Evolutionary conservation across 805 yeast species (phyloP).

Genomic region (Ogataea angusta): DNA sequence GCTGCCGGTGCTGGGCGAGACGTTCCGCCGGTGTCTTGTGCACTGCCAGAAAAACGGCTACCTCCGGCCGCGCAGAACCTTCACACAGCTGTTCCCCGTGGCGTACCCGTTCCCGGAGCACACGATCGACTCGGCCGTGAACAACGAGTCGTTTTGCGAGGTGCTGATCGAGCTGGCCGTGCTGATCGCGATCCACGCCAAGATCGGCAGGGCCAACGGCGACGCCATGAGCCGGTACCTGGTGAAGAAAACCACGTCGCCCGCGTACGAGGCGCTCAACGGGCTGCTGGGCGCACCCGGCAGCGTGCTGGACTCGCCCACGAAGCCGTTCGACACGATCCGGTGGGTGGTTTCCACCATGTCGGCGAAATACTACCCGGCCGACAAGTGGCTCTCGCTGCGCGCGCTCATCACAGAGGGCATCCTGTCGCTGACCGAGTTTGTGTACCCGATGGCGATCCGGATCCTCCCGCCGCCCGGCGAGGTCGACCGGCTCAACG

Average conservation of each 20-base stretch:
- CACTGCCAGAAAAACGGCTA: slow-evolving; percentile 42
- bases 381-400: slow-evolving; percentile 69
- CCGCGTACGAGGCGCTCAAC: slow-evolving; percentile 12
- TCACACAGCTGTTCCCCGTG: slow-evolving; percentile 67
- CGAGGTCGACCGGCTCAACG: slow-evolving; percentile 51
- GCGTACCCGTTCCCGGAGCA: slow-evolving; percentile 59
- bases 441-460: slow-evolving; percentile 49
- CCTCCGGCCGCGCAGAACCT: slow-evolving; percentile 56
- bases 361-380: slow-evolving; percentile 60
- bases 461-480: slow-evolving; percentile 49
- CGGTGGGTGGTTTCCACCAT: slow-evolving; percentile 44
- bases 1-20: slow-evolving; percentile 50
- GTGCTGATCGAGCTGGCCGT: slow-evolving; percentile 65
- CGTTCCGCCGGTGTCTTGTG: slow-evolving; percentile 52
- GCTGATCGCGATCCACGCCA: slow-evolving; percentile 53
- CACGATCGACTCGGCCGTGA: slow-evolving; percentile 72
- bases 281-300: slow-evolving; percentile 12
- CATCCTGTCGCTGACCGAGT: slow-evolving; percentile 49
- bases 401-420: slow-evolving; percentile 57
- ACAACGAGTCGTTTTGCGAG: slow-evolving; percentile 68
- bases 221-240: slow-evolving; percentile 9
- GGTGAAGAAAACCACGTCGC: slow-evolving; percentile 1
- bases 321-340: slow-evolving; percentile 18
- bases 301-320: slow-evolving; percentile 5
- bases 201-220: slow-evolving; percentile 21